Evolutionary conservation across 2,329 filamentous ascomycete species (phyloP), one percentile per base, ranked within the genome.

Genomic region (Aureobasidium lini): DNA sequence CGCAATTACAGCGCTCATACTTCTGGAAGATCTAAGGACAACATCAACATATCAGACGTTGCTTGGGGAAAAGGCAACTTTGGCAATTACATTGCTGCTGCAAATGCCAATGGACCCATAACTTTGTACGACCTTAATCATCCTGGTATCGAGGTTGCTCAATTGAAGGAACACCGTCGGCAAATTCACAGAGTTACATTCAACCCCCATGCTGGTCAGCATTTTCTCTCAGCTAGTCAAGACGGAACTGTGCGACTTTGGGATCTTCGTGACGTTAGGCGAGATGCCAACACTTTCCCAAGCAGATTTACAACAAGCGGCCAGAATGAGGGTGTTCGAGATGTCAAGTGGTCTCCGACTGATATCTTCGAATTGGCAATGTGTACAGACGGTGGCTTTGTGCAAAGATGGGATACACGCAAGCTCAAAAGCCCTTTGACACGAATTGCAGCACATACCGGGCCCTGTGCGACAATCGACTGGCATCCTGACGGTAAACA

Each of bases 401-500:
- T 87, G 47, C 84, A 86, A 68, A 76, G 81, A 63, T 87, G 84
- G 84, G 84, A 87, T 68, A 80, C 80, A 61, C 79, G 83, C 60
- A 79, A 83, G 63, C 73, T 77, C 56, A 81, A 77, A 64, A 76
- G 77, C 29, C 79, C 84, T 7, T 76, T 83, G 66, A 72, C 86
- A 64, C 81, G 81, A 64, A 82, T 86, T 59, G 79, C 81, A 36
- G 84, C 83, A 44, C 84, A 87, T 67, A 59, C 57, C 6, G 61
- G 65, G 11, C 60, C 70, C 5, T 86, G 84, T 71, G 84, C 80
- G 62, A 77, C 82, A 6, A 79, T 87, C 37, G 84, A 87, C 68
- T 87, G 84, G 83, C 84, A 87, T 66, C 84, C 84, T 1, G 83
- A 86, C 65, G 84, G 84, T 6, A 85, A 81, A 66, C 82, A 86